These are phyloP conservation scores for Lotus japonicus DNA, from an alignment of 306 rosid genomes.

Conservation along the genomic window DNA sequence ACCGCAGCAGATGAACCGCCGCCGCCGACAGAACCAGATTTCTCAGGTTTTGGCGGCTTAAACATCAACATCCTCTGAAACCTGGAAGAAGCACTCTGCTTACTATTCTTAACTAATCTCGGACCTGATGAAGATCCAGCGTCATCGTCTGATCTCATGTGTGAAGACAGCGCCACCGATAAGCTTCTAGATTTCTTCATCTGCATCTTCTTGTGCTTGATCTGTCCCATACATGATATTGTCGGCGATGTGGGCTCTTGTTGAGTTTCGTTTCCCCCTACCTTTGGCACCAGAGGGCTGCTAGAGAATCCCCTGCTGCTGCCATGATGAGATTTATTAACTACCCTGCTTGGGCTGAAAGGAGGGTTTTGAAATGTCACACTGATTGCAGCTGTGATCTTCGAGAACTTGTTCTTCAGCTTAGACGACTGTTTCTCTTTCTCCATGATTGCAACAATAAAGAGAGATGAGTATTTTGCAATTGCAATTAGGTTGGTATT, in stretches of 20 bases:
- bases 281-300: constrained; percentile 30
- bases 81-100: constrained; percentile 1
- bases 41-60: neutral
- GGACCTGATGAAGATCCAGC: neutral
- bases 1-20: neutral
- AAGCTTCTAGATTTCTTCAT: constrained; percentile 19
- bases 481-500: neutral
- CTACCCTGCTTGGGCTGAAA: constrained; percentile 62
- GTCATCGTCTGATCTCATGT: neutral
- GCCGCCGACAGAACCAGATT: too few species aligned
- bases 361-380: constrained; percentile 54
- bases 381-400: constrained; percentile 16
- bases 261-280: constrained; percentile 19
- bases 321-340: neutral
- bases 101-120: too few species aligned
- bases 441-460: constrained; percentile 18
- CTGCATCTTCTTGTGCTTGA: constrained; percentile 73
- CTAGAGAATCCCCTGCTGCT: constrained; percentile 44
- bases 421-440: constrained; percentile 31
- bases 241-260: constrained; percentile 85
- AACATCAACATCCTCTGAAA: constrained; percentile 37
- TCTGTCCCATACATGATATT: constrained; percentile 93
- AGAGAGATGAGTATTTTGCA: neutral
- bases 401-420: constrained; percentile 48
- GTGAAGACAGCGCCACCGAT: neutral